Base-by-base conservation (phyloP, 2,329 filamentous ascomycete species). In the Fusarium proliferatum region DNA sequence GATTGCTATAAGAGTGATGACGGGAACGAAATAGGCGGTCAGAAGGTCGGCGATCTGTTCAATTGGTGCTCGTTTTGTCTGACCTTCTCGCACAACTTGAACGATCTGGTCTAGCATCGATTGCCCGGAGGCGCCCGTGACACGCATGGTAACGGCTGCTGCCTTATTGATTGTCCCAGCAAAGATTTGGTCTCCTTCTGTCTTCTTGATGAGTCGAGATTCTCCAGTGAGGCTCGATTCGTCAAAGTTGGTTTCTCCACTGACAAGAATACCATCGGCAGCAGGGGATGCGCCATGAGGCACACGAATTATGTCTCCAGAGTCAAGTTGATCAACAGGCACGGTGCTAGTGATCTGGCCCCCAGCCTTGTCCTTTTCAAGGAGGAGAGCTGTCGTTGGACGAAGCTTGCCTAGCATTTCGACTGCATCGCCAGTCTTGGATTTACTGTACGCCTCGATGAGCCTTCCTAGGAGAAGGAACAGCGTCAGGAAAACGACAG, bases 221-320 rank as follows among this genome's bases (percentile, higher is more conserved):
- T 95, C 93, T 59, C 93, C 93, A 4, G 96, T 98, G 68, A 98
- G 86, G 69, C 94, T 97, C 16, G 94, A 95, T 81, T 98, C 96
- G 78, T 98, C 94, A 77, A 98, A 97, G 56, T 85, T 88, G 49
- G 89, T 90, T 56, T 90, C 86, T 7, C 89, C 91, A 69, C 87
- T 81, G 69, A 90, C 83, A 71, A 97, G 75, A 67, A 87, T 81
- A 12, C 95, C 95, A 79, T 98, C 96, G 9, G 92, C 94, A 2
- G 96, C 93, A 1, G 96, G 96, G 2, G 95, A 97, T 3, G 90
- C 88, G 5, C 96, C 96, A 67, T 95, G 90, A 4, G 91, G 89
- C 5, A 98, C 88, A 58, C 91, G 89, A 48, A 98, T 93, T 1
- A 88, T 81, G 75, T 96, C 94, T 4, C 92, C 93, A 65, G 90